These are phyloP conservation scores for Rhododendron griersonianum DNA, from an alignment of 148 eudicot species.

Conservation along the genomic window DNA sequence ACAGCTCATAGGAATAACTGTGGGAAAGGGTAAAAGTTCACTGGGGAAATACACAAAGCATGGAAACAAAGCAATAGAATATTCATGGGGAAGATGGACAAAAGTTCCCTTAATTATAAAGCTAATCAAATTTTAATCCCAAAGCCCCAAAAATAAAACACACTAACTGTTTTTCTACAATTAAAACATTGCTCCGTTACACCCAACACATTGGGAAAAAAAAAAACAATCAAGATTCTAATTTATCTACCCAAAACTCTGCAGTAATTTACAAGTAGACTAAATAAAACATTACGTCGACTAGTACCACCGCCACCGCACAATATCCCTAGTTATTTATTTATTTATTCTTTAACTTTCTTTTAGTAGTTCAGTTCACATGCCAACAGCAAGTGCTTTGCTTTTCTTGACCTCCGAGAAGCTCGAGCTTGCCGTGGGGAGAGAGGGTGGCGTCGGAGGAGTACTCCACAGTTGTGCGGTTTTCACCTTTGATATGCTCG, in stretches of 20 bases:
- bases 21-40: neutral
- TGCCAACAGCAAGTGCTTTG: neutral
- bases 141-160: neutral
- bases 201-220: neutral
- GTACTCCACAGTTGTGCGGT: constrained; percentile 71
- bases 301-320: neutral
- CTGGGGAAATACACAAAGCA: constrained; percentile 5
- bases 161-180: neutral
- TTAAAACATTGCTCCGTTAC: neutral
- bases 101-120: neutral
- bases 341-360: neutral
- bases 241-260: neutral
- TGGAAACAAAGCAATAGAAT: neutral
- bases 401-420: constrained; percentile 6
- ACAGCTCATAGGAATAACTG: neutral
- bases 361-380: neutral
- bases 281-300: neutral
- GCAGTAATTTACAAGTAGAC: neutral
- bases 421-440: neutral
- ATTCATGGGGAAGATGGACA: neutral
- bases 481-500: constrained; percentile 84
- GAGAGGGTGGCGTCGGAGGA: constrained; percentile 6
- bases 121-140: neutral
- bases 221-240: neutral
- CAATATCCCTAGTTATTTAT: neutral